These are phyloP conservation scores for Allantophomopsis cytisporea DNA, from an alignment of 2,329 filamentous ascomycete species.

Conservation along the genomic window DNA sequence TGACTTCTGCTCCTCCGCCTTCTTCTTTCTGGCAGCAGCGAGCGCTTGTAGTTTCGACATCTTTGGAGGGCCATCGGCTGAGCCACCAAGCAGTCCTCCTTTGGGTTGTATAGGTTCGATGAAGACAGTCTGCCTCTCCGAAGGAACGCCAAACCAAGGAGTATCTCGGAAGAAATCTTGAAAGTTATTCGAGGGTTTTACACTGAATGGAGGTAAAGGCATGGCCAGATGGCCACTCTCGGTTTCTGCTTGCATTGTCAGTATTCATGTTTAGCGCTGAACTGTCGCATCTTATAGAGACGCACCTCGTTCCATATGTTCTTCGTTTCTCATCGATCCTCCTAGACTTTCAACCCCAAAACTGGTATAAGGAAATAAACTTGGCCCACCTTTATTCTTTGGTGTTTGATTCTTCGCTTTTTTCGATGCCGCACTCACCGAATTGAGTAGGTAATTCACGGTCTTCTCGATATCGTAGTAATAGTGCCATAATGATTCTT, in stretches of 20 bases:
- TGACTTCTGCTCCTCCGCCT: slow-evolving; percentile 47
- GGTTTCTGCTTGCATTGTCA: slow-evolving; percentile 1
- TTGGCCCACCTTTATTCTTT: slow-evolving; percentile 17
- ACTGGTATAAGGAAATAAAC: slow-evolving; percentile 5
- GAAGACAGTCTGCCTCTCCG: slow-evolving; percentile 50
- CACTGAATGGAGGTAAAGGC: slow-evolving; percentile 4
- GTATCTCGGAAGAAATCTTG: slow-evolving; percentile 66
- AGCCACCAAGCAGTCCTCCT: slow-evolving; percentile 68
- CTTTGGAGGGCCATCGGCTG: slow-evolving; percentile 48
- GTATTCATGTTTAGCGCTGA: background rate
- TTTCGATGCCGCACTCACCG: slow-evolving; percentile 11
- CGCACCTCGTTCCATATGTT: no score
- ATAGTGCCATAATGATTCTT: slow-evolving; percentile 89
- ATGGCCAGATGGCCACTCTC: background rate
- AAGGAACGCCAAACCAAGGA: slow-evolving; percentile 69
- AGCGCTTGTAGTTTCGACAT: slow-evolving; percentile 85
- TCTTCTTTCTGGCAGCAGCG: slow-evolving; percentile 76
- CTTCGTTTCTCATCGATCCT: no score
- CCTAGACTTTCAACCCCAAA: no score
- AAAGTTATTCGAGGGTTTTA: slow-evolving; percentile 24
- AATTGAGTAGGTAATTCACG: slow-evolving; percentile 65
- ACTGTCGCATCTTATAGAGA: no score
- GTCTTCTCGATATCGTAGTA: slow-evolving; percentile 87
- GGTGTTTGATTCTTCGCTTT: slow-evolving; percentile 21
- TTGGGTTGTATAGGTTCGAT: slow-evolving; percentile 42